Conservation (phyloP, 78 protist species). For the Chrysochromulina parva region DNA sequence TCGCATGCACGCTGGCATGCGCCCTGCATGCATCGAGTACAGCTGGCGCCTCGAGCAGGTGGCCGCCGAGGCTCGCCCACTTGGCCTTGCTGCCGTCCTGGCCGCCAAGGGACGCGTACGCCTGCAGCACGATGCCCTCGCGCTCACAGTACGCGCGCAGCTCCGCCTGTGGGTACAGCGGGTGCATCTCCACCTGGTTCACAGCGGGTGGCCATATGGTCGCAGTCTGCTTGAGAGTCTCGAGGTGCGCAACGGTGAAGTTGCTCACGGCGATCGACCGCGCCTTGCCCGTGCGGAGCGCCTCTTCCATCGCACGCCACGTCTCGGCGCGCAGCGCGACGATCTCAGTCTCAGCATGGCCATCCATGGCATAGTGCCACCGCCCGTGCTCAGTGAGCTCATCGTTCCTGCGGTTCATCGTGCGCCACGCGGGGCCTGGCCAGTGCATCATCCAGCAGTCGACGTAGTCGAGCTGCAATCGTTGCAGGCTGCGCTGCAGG, state of each 20-base stretch:
- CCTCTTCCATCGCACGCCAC: conserved; percentile 10
- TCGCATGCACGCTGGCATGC: neutral
- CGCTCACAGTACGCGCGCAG: neutral
- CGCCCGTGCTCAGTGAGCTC: neutral
- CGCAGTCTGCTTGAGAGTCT: neutral
- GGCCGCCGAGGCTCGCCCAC: neutral
- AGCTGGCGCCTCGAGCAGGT: neutral
- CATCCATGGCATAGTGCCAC: neutral
- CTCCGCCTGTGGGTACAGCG: neutral
- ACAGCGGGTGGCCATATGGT: neutral
- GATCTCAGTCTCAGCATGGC: neutral
- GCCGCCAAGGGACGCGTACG: neutral
- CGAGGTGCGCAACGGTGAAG: neutral
- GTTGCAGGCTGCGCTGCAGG: neutral
- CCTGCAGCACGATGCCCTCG: conserved; percentile 11
- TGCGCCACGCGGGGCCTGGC: conserved; percentile 2
- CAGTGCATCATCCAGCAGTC: conserved; percentile 1
- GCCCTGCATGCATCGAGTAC: neutral
- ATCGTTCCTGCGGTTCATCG: neutral
- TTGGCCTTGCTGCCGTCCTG: neutral
- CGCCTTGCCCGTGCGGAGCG: neutral
- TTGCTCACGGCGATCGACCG: neutral
- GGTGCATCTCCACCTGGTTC: neutral
- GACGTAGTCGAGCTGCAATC: neutral
- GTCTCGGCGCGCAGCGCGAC: conserved; percentile 4